Conservation (phyloP, 2,329 filamentous ascomycete species). For the Aspergillus carbonarius region DNA sequence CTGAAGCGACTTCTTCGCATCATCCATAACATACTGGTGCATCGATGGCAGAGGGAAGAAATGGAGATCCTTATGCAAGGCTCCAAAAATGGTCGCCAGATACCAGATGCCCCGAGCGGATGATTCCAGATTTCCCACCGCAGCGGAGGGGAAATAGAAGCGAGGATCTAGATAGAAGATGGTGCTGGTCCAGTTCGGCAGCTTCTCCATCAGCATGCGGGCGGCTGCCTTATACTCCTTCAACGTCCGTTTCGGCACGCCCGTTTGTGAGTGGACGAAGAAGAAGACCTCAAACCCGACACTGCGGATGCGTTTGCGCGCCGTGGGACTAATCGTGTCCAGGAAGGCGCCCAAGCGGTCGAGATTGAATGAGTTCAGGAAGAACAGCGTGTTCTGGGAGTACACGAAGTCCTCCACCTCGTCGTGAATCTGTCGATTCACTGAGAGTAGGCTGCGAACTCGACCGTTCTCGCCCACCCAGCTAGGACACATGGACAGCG, state of each 20-base stretch:
- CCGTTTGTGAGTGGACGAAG: constrained; percentile 36
- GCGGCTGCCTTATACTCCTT: constrained; percentile 32
- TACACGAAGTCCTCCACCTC: constrained; percentile 38
- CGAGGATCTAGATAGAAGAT: constrained; percentile 36
- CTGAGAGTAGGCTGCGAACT: constrained; percentile 29
- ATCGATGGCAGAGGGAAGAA: constrained; percentile 33
- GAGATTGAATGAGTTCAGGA: constrained; percentile 35
- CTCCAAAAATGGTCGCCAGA: constrained; percentile 31
- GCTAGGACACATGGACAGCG: constrained; percentile 35
- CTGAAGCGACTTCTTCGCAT: constrained; percentile 12
- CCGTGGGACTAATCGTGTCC: constrained; percentile 33
- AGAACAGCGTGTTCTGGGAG: constrained; percentile 36
- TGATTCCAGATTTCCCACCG: constrained; percentile 28
- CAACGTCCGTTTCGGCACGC: constrained; percentile 34
- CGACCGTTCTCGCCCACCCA: constrained; percentile 35
- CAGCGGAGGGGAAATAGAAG: constrained; percentile 32
- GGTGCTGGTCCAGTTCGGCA: constrained; percentile 28
- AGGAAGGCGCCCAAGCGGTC: constrained; percentile 32
- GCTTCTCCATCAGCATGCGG: constrained; percentile 23
- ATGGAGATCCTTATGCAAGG: constrained; percentile 27
- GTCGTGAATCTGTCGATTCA: constrained; percentile 37
- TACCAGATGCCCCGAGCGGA: constrained; percentile 32
- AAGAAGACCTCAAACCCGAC: constrained; percentile 39
- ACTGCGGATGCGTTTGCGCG: constrained; percentile 31
- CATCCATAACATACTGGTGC: constrained; percentile 27